Base-by-base conservation (phyloP, 1,284 basidiomycete genomes). In the Trametes pubescens region DNA sequence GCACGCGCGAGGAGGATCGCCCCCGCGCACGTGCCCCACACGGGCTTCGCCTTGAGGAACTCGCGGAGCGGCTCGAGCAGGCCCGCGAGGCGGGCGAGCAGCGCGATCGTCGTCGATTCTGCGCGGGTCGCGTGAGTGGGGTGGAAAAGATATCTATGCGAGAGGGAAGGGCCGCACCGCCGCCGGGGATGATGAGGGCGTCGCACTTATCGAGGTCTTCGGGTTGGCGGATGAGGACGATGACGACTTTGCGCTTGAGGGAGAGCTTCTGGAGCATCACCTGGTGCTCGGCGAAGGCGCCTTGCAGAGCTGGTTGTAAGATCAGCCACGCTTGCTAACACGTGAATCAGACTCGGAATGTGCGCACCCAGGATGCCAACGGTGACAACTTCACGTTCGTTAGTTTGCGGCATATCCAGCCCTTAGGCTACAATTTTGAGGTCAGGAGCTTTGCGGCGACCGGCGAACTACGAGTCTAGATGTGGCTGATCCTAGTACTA, bases 11-110 rank as follows among this genome's bases (percentile, higher is more conserved):
- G 86, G 54, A 99, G 82, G 68, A 99, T 99, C 69, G 97, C 96
- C 21, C 97, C 97, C 0, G 97, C 97, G 77, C 97, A 99, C 0
- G 96, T 99, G 2, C 97, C 97, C 94, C 95, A 99, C 0, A 96
- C 88, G 0, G 94, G 90, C 71, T 90, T 93, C 0, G 75, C 82
- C 73, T 79, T 82, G 59, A 82, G 80, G 78, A 90, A 98, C 47
- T 85, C 83, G 46, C 86, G 84, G 6, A 99, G 82, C 1, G 94
- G 94, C 29, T 93, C 89, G 13, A 95, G 77, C 48, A 99, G 83
- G 0, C 93, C 93, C 0, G 90, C 87, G 1, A 94, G 84, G 47
- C 87, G 86, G 2, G 94, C 92, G 1, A 98, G 84, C 32, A 98
- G 82, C 0, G 93, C 92, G 67, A 99, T 99, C 1, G 96, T 95